Evolutionary conservation across 2,329 filamentous ascomycete species (phyloP), one percentile per base, ranked within the genome.

Genomic region (Clarireedia homoeocarpa): DNA sequence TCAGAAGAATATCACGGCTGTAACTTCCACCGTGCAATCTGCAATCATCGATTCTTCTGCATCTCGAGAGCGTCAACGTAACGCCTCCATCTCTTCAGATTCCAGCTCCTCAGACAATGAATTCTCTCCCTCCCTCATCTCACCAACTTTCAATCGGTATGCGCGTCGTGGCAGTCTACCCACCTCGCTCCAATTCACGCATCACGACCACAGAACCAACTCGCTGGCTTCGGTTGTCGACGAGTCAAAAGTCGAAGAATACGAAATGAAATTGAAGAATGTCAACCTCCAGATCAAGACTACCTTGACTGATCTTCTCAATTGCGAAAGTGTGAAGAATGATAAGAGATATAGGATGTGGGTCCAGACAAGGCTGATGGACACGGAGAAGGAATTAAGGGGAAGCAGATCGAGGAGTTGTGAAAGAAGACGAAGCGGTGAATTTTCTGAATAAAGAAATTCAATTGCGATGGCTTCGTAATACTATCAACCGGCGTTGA

Each of bases 241-340:
- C 38, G 62, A 66, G 5, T 49, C 44, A 4, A 62, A 62, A 30
- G 61, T 69, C 30, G 56, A 62, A 27, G 60, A 63, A n/a, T 65
- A 67, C 7, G 64, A 69, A 51, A 46, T 50, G 6, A 73, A 73
- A 58, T 66, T 78, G n/a, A 72, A 71, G 57, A 68, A 76, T 44
- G 72, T 79, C 66, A 79, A 78, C 60, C 71, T 76, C 51, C 74
- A 77, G 60, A 79, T 80, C 67, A 80, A 80, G 62, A 72, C 71
- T 20, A 78, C 75, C 9, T 70, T 81, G 48, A 81, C 77, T 10
- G 76, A 79, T 57, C 69, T 81, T 1, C 67, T 81, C 53, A 80
- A 81, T 60, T 78, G 76, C 48, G 74, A 77, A 15, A 72, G 71
- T 42, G 77, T 79, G 3, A 72, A 71, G 42, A 64, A 69, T 9